Evolutionary conservation across 1,139 yeast genomes (phyloP), one percentile per base, ranked within the genome.

Genomic region (Yamadazyma epiphylla): DNA sequence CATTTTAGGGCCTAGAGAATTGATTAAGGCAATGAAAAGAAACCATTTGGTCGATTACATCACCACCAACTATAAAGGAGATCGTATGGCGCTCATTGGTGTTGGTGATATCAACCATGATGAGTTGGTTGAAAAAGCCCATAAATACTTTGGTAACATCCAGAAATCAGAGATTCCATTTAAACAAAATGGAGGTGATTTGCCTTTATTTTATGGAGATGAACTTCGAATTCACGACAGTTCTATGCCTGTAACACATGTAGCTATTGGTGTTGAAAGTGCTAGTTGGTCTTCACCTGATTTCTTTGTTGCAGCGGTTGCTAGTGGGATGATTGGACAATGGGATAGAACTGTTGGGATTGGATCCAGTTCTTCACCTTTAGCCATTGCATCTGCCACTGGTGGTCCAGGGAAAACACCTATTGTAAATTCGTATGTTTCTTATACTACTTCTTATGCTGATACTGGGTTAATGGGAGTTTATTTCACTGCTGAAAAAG

Each of bases 391-490:
- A 19, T 80, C 89, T 12, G 82, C 86, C 24, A 75, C 84, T 40
- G 76, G 81, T 31, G 77, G 77, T 9, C 59, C 64, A 1, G 51
- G 55, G 6, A 61, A 64, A 21, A 48, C 58, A 5, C 81, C 85
- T 5, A 67, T 88, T 38, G 96, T 96, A 31, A 91, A 91, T 60
- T 84, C 95, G 4, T 91, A 83, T 63, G 82, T 88, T 94, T 88
- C 96, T 3, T 91, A 89, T 62, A 86, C 96, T 16, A 94, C 99
- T 4, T 86, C 96, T 2, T 91, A 91, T 61, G 91, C 96, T 7
- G 99, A 91, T 60, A 85, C 96, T 5, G 99, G 99, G 3, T 68
- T 91, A 33, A 88, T 96, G 96, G 99, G 99, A 22, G 83, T 89
- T 48, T 91, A 91, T 57, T 72, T 91, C 42, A 88, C 89, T 11